Base-by-base conservation (phyloP, 768 basidiomycete genomes). In the Gloeostereum incarnatum region DNA sequence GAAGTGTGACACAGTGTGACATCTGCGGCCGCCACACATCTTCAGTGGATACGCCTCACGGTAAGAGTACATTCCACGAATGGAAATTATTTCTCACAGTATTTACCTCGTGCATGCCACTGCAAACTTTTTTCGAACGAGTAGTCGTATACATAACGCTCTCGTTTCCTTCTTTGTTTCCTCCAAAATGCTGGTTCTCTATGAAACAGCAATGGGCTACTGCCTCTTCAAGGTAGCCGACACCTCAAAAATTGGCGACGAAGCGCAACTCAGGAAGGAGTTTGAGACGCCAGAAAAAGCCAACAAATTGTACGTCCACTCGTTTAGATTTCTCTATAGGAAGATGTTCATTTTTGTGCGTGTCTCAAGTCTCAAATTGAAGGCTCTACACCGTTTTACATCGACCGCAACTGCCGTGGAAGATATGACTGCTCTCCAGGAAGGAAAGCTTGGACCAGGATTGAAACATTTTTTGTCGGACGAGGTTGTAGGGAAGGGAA, bases 371-470 rank as follows among this genome's bases (percentile, higher is more conserved):
- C 68, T 99, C 43, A 96, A 94, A 61, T 67, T 99, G 40, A 91
- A 93, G 59, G 90, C 91, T 24, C 66, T 98, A 35, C 96, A 99
- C 64, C 86, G 91, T 36, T 99, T 99, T 62, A 85, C 84, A 16
- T 94, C 93, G 23, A 99, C 96, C 11, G 96, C 91, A 18, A 81
- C 81, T 9, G 96, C 96, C 16, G 94, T 99, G 8, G 96, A 98
- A 63, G 96, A 99, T 57, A 78, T 98, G 48, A 88, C 89, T 19
- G 80, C 93, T 6, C 65, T 98, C 20, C 89, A 94, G 58, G 81
- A 81, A 32, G 92, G 94, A 47, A 93, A 97, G 65, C 55, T 98
- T 18, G 89, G 88, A 30, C 94, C 94, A 58, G 81, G 83, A 5
- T 65, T 98, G 48, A 93, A 92, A 63, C 80, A 96, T 56, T 98